Evolutionary conservation across 495 filamentous ascomycete genomes (phyloP), one percentile per base, ranked within the genome.

Genomic region (Hypoxylon crocopeplum): DNA sequence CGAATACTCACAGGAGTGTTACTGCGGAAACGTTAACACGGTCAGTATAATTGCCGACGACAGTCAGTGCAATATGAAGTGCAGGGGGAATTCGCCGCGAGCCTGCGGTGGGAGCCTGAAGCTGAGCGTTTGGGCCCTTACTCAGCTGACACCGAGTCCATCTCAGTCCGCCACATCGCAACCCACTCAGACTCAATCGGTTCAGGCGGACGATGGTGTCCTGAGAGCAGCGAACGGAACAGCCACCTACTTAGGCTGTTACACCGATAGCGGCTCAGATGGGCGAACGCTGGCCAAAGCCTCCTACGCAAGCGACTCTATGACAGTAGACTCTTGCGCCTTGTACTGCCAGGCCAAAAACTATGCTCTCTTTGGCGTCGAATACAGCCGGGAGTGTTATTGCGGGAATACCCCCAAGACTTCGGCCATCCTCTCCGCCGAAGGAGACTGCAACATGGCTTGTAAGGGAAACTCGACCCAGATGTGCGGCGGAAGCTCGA

Each of bases 1-100:
- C n/a, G 77, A 79, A 37, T 74, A 73, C 44, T 54, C 54, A 6
- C 53, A 66, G 16, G 73, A 79, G 58, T 80, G 77, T 44, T 79
- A 72, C 47, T 79, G 77, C 34, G 72, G 69, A 3, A 66, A 71
- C 7, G 7, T 16, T 0, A 60, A 69, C 32, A 41, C 66, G 24
- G 40, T 54, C 36, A 59, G 47, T 17, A 52, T 69, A 27, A 29
- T 74, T 39, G 49, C 64, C 2, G 59, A 70, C 24, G 53, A 71
- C 2, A 56, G 51, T 0, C 56, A 53, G 21, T 82, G 79, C 54
- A 49, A 68, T 25, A 70, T 65, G 59, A 39, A 66, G 4, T 82
- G 79, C 55, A 70, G 53, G 11, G 79, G 79, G 0, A 62, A 77
- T 42, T 32, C 47, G 7, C 49, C 44, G 3, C 74, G 77, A 64